Conservation (phyloP, 169 alveolate species). For the Fabrea salina region DNA sequence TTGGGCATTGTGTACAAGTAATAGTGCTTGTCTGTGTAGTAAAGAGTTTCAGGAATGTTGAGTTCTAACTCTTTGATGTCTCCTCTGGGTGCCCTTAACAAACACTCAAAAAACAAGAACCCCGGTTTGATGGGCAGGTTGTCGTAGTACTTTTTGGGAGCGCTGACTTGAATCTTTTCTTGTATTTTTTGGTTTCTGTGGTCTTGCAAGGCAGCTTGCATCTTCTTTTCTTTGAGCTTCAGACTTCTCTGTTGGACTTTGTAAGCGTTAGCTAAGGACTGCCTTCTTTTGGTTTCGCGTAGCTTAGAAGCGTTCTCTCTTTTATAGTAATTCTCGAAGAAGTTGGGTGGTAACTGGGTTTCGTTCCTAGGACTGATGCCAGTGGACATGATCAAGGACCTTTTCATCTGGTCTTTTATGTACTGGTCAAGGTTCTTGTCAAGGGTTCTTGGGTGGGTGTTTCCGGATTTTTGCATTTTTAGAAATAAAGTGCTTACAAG, state of each 20-base stretch:
- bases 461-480: too few relatives aligned
- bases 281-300: neutral
- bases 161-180: neutral
- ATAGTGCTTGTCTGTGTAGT: constrained; percentile 16
- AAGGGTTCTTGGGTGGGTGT: neutral
- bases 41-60: constrained; percentile 30
- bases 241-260: neutral
- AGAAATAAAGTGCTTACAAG: too few relatives aligned
- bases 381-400: neutral
- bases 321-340: too few relatives aligned
- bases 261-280: neutral
- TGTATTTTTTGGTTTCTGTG: constrained; percentile 1
- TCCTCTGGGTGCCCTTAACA: constrained; percentile 1
- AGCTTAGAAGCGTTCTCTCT: neutral
- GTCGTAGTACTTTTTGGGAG: neutral
- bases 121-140: constrained; percentile 26
- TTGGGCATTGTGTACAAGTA: neutral
- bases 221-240: neutral
- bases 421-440: neutral
- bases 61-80: neutral
- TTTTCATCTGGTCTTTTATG: neutral
- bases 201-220: neutral
- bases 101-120: neutral
- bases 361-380: neutral
- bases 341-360: neutral